Evolutionary conservation across 2,329 filamentous ascomycete genomes (phyloP).

Genomic region (Bisporella sp.): DNA sequence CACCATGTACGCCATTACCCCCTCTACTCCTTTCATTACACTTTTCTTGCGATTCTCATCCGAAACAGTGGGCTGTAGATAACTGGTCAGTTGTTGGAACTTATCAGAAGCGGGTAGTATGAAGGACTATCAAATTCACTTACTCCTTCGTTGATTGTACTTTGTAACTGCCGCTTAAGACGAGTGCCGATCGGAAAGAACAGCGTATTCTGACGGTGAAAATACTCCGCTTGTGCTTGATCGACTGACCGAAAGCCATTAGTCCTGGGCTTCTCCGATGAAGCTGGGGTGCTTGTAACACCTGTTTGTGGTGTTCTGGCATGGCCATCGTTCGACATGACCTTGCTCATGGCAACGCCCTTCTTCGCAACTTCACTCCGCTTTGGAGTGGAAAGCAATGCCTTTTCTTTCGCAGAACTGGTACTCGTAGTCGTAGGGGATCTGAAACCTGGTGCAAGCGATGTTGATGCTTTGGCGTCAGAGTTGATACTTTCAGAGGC

Average conservation of each 20-base stretch:
- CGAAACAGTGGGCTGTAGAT: too few species aligned
- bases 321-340: constrained; percentile 33
- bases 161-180: constrained; percentile 24
- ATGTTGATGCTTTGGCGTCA: constrained; percentile 29
- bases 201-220: constrained; percentile 8
- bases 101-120: neutral
- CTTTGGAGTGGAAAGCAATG: constrained; percentile 32
- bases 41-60: constrained; percentile 17
- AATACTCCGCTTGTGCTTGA: constrained; percentile 3
- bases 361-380: constrained; percentile 31
- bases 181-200: constrained; percentile 13
- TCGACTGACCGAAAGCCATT: constrained; percentile 17
- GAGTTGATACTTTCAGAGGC: constrained; percentile 19
- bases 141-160: neutral
- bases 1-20: constrained; percentile 23
- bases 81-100: too few species aligned
- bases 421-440: constrained; percentile 24
- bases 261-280: constrained; percentile 22
- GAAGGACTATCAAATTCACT: neutral
- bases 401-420: constrained; percentile 16
- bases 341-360: constrained; percentile 30
- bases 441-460: constrained; percentile 27
- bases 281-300: constrained; percentile 26
- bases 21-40: constrained; percentile 21
- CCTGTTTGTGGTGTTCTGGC: constrained; percentile 30